Base-by-base conservation (phyloP, 495 filamentous ascomycete species). In the Hypoxylon cercidicola region DNA sequence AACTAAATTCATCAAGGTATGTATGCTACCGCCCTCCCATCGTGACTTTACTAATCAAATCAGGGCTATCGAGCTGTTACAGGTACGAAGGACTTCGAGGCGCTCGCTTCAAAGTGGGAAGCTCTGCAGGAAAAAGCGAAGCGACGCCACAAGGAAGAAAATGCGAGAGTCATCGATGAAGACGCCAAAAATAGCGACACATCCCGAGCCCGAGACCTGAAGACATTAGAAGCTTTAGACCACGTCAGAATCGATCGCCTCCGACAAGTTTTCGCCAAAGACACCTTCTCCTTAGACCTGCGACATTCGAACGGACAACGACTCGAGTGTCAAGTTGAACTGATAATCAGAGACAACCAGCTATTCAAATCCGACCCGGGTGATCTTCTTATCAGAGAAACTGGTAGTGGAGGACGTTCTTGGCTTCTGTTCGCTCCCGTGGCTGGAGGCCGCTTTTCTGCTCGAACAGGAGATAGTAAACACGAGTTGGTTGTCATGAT, bases 401-500 rank as follows among this genome's bases (percentile, higher is more conserved):
- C 96, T 49, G 91, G 92, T 44, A 83, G 83, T 60, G 81, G 82
- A 12, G 83, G 88, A 20, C 82, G 87, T n/a, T 80, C 82, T 21
- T 97, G 92, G 90, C 79, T 99, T 21, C 84, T 99, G 0, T 96
- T 98, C 73, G 91, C 94, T 12, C 93, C 96, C 1, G 81, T 97
- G 40, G 81, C 88, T 25, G 78, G 82, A 23, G 75, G 80, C 40
- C 84, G 80, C 55, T 82, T 96, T 37, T 97, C 95, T 16, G 92
- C 94, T 21, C 88, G 95, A 10, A 85, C 79, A 54, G 93, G 93
- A 16, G 90, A 94, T 44, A 69, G 76, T 28, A 82, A 82, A 34
- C 82, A 84, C 2, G 88, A 94, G 63, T 80, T 98, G 43, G 79
- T 97, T 2, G 79, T 95, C 30, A 97, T 97, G 93, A 82, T 97